Percentiles rank a stretch among this genome's conserved stretches.
Conservation (phyloP, 1,284 basidiomycete species). For the Sanghuangporus weigelae region DNA sequence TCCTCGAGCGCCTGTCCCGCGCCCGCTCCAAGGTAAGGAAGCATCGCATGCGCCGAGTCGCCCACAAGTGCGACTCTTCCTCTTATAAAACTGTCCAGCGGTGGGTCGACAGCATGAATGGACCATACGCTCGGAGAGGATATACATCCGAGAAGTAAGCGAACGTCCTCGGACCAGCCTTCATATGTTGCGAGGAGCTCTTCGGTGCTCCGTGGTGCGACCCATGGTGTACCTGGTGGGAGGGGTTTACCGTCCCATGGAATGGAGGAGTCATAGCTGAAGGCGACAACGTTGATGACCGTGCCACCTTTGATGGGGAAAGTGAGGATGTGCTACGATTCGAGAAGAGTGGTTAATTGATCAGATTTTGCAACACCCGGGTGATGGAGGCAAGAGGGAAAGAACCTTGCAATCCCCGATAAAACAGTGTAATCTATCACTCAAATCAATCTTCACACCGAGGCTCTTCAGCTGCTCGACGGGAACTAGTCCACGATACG, state of each 20-base stretch:
- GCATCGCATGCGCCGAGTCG: conserved; percentile 58
- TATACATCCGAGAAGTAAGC: conserved; percentile 40
- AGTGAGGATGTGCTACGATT: conserved; percentile 46
- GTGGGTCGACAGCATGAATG: conserved; percentile 48
- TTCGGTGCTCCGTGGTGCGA: conserved; percentile 35
- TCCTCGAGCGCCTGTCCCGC: conserved; percentile 63
- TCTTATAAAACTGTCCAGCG: conserved; percentile 41
- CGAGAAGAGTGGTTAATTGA: background rate
- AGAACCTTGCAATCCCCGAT: conserved; percentile 39
- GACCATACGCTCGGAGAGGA: conserved; percentile 53
- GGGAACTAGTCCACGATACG: conserved; percentile 43
- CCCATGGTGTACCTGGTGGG: conserved; percentile 39
- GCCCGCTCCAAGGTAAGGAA: conserved; percentile 57
- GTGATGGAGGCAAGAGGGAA: background rate
- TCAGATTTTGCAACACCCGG: background rate
- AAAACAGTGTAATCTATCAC: conserved; percentile 34
- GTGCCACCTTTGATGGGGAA: conserved; percentile 45
- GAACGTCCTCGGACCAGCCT: conserved; percentile 46
- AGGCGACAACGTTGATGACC: conserved; percentile 50
- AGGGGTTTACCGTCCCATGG: conserved; percentile 34
- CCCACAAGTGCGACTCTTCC: conserved; percentile 50
- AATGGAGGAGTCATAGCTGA: conserved; percentile 36
- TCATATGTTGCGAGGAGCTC: conserved; percentile 42
- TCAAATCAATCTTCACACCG: conserved; percentile 38
- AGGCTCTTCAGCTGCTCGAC: conserved; percentile 32